These are phyloP conservation scores for Myrica gale DNA, from an alignment of 306 rosid genomes.

Conservation along the genomic window DNA sequence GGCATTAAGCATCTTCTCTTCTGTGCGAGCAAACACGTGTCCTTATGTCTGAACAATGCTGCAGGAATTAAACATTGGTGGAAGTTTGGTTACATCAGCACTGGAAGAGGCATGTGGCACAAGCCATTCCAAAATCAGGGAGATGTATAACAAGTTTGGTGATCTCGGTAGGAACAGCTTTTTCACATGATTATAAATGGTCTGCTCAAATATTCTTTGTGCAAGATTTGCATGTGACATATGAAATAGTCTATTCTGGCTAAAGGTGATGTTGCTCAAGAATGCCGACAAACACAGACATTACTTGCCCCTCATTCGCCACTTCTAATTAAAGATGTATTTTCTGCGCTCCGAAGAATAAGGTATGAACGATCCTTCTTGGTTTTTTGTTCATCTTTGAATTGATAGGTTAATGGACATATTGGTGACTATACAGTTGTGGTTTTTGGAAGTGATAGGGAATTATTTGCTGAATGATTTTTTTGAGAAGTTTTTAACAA, in stretches of 20 bases:
- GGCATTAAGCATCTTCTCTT: constrained; percentile 16
- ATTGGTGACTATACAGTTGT: constrained; percentile 6
- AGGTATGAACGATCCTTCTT: constrained; percentile 45
- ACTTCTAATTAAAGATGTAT: constrained; percentile 72
- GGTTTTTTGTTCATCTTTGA: constrained; percentile 11
- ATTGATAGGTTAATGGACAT: constrained; percentile 4
- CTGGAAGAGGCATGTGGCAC: constrained; percentile 88
- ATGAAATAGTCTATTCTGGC: constrained; percentile 33
- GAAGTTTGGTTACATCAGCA: constrained; percentile 80
- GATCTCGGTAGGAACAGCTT: constrained; percentile 68
- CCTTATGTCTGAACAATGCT: constrained; percentile 18
- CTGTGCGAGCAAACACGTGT: neutral
- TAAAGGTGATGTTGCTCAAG: constrained; percentile 97
- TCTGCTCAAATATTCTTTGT: constrained; percentile 28
- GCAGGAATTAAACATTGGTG: constrained; percentile 90
- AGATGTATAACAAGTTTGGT: constrained; percentile 85
- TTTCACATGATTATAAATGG: constrained; percentile 23
- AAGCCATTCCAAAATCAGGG: constrained; percentile 60
- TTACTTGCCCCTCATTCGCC: constrained; percentile 79
- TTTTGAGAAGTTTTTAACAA: too few relatives aligned
- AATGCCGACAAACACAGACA: constrained; percentile 84
- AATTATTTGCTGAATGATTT: too few relatives aligned
- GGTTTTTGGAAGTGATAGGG: constrained; percentile 14
- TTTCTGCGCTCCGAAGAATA: constrained; percentile 63
- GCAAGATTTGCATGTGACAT: constrained; percentile 22